Evolutionary conservation across 2,329 filamentous ascomycete species (phyloP).

Genomic region (Byssoonygena ceratinophila): DNA sequence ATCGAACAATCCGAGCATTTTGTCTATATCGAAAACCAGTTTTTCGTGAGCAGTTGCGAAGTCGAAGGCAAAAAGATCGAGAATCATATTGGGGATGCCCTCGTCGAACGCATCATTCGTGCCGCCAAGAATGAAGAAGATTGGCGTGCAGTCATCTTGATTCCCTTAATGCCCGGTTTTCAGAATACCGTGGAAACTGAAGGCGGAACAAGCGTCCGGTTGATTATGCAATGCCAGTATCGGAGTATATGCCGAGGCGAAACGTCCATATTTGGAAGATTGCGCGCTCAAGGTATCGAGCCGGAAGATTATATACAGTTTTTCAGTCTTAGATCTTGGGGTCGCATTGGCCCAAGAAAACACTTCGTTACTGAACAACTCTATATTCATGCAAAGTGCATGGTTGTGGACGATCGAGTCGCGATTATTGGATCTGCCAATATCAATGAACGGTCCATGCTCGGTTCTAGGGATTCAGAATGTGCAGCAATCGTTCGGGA

Average conservation of each 20-base stretch:
- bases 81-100: constrained; percentile 77
- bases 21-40: constrained; percentile 97
- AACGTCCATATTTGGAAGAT: constrained; percentile 76
- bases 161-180: constrained; percentile 87
- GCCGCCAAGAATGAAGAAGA: constrained; percentile 75
- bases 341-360: constrained; percentile 75
- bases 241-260: constrained; percentile 89
- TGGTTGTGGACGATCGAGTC: constrained; percentile 67
- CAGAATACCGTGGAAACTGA: constrained; percentile 78
- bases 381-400: constrained; percentile 84
- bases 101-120: constrained; percentile 77
- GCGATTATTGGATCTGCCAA: constrained; percentile 73
- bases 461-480: constrained; percentile 75
- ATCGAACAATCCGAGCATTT: constrained; percentile 67
- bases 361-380: constrained; percentile 76
- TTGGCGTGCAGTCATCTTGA: constrained; percentile 80
- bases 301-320: constrained; percentile 76
- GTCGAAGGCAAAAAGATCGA: constrained; percentile 74
- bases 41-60: constrained; percentile 80
- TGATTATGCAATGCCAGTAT: constrained; percentile 98
- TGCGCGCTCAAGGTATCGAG: constrained; percentile 63
- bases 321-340: constrained; percentile 88
- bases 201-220: constrained; percentile 72
- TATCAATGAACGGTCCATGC: constrained; percentile 63
- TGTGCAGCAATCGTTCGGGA: constrained; percentile 82